These are phyloP conservation scores for Dioscorea alata DNA, from an alignment of 106 monocot genomes.

Conservation along the genomic window DNA sequence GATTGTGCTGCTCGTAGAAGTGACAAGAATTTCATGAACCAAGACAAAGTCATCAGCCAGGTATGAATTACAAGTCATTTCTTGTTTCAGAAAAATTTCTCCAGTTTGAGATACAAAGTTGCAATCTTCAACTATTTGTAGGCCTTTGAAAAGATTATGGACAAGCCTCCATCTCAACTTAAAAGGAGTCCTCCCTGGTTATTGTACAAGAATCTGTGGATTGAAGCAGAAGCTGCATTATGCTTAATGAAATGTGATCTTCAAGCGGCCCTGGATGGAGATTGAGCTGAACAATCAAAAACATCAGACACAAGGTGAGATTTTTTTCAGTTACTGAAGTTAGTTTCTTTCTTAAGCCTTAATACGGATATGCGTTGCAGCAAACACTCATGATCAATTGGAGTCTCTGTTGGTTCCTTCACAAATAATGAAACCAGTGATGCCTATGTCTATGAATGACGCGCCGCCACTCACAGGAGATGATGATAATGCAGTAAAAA, in stretches of 20 bases:
- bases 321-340: background rate
- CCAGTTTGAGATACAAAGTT: background rate
- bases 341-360: background rate
- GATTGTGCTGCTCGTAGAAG: background rate
- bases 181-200: conserved; percentile 15
- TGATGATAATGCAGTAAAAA: conserved; percentile 6
- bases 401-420: background rate
- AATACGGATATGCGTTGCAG: background rate
- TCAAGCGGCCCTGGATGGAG: conserved; percentile 23
- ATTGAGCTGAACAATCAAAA: conserved; percentile 10
- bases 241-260: conserved; percentile 58
- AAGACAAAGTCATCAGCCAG: background rate
- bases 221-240: conserved; percentile 52
- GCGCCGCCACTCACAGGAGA: background rate
- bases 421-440: background rate
- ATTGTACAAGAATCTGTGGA: conserved; percentile 49
- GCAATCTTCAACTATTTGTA: background rate
- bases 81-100: background rate
- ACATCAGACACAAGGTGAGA: conserved; percentile 16
- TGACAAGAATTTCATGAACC: background rate
- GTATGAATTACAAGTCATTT: background rate
- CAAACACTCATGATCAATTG: background rate
- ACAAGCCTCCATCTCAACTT: conserved; percentile 5
- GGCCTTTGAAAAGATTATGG: conserved; percentile 29
- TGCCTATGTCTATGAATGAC: background rate